Conservation (phyloP, 164 flowering plant genomes). For the Hamamelis virginiana region DNA sequence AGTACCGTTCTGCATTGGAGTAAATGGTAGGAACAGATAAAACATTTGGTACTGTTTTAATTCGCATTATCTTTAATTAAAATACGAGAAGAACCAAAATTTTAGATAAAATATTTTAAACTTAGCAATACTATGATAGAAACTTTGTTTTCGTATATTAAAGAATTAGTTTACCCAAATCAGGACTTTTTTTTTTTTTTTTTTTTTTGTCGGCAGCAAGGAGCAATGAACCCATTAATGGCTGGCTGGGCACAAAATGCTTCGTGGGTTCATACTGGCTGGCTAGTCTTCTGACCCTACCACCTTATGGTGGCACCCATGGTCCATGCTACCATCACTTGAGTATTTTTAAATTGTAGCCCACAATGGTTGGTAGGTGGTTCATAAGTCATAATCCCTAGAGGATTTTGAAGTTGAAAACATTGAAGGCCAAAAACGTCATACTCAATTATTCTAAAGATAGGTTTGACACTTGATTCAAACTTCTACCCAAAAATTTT, state of each 20-base stretch:
- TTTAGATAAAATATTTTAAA: too few relatives aligned
- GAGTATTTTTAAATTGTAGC: background rate
- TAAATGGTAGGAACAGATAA: too few relatives aligned
- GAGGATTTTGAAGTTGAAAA: background rate
- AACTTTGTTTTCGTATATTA: too few relatives aligned
- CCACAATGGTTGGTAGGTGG: slow-evolving; percentile 6
- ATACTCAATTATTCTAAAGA: background rate
- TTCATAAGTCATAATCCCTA: slow-evolving; percentile 6
- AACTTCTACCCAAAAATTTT: background rate
- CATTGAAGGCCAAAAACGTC: background rate
- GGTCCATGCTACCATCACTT: background rate
- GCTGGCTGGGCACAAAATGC: background rate
- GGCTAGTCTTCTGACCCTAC: background rate
- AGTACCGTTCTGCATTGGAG: too few relatives aligned
- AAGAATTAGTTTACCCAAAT: too few relatives aligned
- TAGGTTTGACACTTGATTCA: background rate
- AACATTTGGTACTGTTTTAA: too few relatives aligned
- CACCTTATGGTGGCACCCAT: background rate
- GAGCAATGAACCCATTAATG: too few relatives aligned
- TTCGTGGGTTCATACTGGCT: background rate
- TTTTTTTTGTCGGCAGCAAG: too few relatives aligned
- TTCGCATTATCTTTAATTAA: too few relatives aligned
- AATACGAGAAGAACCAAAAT: too few relatives aligned
- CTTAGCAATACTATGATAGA: too few relatives aligned
- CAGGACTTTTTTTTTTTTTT: too few relatives aligned